phyloP scores from a whole-genome alignment of 176 grass and related monocot genomes.

The Triticum turgidum region DNA sequence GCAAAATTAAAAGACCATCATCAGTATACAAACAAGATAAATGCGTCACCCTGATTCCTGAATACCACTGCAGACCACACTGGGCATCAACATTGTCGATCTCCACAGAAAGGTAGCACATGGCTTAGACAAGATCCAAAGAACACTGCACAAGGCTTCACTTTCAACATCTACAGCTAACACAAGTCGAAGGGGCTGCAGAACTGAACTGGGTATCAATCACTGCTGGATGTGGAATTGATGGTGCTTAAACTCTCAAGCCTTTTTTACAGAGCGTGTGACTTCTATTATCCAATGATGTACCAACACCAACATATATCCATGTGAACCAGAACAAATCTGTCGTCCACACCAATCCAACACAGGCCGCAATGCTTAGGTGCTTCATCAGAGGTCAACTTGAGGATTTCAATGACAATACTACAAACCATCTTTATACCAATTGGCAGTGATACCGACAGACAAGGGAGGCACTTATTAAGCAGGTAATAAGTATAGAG shows the following conservation, averaged over 20 bases:
- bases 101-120: conserved; percentile 46
- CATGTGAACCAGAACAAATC: conserved; percentile 38
- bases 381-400: conserved; percentile 60
- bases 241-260: conserved; percentile 71
- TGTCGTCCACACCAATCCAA: conserved; percentile 40
- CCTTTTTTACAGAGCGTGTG: conserved; percentile 4
- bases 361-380: conserved; percentile 55
- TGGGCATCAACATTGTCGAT: conserved; percentile 50
- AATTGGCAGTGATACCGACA: conserved; percentile 74
- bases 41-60: conserved; percentile 24
- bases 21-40: conserved; percentile 30
- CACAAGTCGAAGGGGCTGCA: conserved; percentile 74
- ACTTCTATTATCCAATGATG: conserved; percentile 38
- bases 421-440: conserved; percentile 43
- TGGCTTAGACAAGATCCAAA: conserved; percentile 47
- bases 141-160: conserved; percentile 25
- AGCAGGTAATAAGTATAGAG: background rate
- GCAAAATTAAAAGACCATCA: conserved; percentile 42
- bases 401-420: conserved; percentile 25
- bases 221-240: conserved; percentile 61
- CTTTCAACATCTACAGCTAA: conserved; percentile 26
- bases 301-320: conserved; percentile 12
- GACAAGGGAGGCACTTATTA: conserved; percentile 42
- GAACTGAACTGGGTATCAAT: conserved; percentile 73
- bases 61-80: conserved; percentile 37